phyloP scores from a whole-genome alignment of 306 rosid genomes.

The Lablab purpureus region DNA sequence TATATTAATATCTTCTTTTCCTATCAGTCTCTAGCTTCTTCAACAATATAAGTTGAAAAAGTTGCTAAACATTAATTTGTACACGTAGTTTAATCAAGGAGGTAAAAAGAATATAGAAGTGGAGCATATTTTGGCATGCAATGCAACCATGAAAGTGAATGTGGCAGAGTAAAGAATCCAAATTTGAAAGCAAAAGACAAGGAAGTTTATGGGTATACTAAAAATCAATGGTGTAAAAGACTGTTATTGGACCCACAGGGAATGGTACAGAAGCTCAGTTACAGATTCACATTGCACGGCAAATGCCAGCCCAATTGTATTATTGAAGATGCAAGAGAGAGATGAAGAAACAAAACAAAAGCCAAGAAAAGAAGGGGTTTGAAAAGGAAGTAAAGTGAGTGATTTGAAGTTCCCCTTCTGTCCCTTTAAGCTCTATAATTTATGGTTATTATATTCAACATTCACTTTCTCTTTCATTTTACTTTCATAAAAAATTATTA shows the following conservation, averaged over 20 bases:
- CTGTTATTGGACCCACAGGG: slow-evolving; percentile 45
- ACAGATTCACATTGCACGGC: slow-evolving; percentile 48
- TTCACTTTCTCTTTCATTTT: background rate
- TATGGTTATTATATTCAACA: background rate
- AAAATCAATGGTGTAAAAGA: slow-evolving; percentile 36
- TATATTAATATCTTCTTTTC: background rate
- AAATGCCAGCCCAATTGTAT: slow-evolving; percentile 45
- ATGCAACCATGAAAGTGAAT: slow-evolving; percentile 28
- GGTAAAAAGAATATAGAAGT: background rate
- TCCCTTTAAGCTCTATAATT: slow-evolving; percentile 47
- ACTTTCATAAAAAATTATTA: background rate
- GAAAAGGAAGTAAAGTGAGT: slow-evolving; percentile 29
- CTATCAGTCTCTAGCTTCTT: background rate
- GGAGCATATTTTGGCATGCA: slow-evolving; percentile 51
- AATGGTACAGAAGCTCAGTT: slow-evolving; percentile 44
- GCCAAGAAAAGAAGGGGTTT: slow-evolving; percentile 39
- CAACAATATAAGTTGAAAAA: background rate
- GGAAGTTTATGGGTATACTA: slow-evolving; percentile 26
- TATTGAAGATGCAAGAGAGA: slow-evolving; percentile 8
- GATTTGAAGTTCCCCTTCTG: slow-evolving; percentile 60
- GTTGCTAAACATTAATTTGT: background rate
- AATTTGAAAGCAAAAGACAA: slow-evolving; percentile 42
- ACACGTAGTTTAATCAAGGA: background rate
- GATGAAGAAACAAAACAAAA: slow-evolving; percentile 6
- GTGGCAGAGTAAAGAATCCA: slow-evolving; percentile 40